These are phyloP conservation scores for Murraya paniculata DNA, from an alignment of 345 rosid genomes.

Conservation along the genomic window DNA sequence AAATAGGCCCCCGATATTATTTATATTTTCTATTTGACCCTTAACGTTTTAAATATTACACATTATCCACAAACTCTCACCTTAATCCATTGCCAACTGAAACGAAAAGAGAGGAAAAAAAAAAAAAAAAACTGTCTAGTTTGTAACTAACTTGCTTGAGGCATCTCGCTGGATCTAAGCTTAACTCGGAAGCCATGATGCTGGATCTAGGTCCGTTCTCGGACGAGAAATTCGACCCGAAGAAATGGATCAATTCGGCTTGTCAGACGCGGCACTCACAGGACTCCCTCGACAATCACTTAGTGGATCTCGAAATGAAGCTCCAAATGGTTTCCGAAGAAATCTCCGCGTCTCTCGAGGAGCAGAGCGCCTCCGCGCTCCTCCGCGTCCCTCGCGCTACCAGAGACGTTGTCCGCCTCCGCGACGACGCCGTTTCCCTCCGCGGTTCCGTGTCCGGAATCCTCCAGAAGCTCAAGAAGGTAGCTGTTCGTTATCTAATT, in stretches of 20 bases:
- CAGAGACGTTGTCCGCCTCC: slow-evolving; percentile 88
- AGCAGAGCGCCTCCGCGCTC: slow-evolving; percentile 80
- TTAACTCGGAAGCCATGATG: slow-evolving; percentile 40
- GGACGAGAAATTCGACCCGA: slow-evolving; percentile 91
- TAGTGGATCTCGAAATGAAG: slow-evolving; percentile 98
- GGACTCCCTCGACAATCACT: slow-evolving; percentile 81
- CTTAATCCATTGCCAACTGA: background rate
- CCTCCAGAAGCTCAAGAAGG: slow-evolving; percentile 92
- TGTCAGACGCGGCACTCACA: slow-evolving; percentile 79
- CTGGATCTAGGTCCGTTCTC: slow-evolving; percentile 96
- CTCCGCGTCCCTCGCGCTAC: slow-evolving; percentile 96
- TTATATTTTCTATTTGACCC: background rate
- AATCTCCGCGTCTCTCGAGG: slow-evolving; percentile 94
- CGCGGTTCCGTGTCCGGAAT: slow-evolving; percentile 77
- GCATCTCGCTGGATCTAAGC: background rate
- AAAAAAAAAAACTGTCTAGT: background rate
- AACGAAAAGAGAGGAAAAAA: background rate
- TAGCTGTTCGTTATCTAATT: slow-evolving; percentile 2
- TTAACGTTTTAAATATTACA: background rate
- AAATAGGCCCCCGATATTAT: background rate
- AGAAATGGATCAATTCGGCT: slow-evolving; percentile 91
- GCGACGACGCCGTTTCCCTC: slow-evolving; percentile 86
- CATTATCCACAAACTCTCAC: background rate
- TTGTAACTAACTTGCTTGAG: background rate
- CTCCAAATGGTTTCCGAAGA: slow-evolving; percentile 97